Evolutionary conservation across 73 alveolate genomes (phyloP).

Genomic region (Paramecium tetraurelia): DNA sequence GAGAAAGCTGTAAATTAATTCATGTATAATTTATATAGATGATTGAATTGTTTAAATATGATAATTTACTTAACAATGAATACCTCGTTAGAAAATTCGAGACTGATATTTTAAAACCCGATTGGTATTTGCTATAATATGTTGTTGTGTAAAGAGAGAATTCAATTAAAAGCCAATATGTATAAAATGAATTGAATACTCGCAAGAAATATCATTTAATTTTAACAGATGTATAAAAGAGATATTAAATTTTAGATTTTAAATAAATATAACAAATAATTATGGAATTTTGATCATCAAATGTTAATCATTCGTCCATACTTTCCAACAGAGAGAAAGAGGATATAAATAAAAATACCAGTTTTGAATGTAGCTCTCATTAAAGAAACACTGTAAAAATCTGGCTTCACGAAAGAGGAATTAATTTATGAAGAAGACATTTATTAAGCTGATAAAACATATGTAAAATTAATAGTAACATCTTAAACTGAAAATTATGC

Average conservation of each 20-base stretch:
- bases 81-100: slow-evolving; percentile 36
- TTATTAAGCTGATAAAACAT: not conserved
- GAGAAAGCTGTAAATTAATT: slow-evolving; percentile 28
- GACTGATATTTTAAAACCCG: slow-evolving; percentile 1
- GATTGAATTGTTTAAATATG: slow-evolving; percentile 18
- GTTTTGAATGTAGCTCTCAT: not conserved
- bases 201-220: slow-evolving; percentile 38
- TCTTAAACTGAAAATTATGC: slow-evolving; percentile 12
- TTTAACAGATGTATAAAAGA: not conserved
- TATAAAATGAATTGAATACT: slow-evolving; percentile 1
- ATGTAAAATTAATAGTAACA: not conserved
- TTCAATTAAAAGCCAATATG: slow-evolving; percentile 40
- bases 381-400: not conserved
- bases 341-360: not conserved
- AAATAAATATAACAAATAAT: not conserved
- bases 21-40: not conserved
- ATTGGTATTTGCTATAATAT: not conserved
- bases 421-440: not conserved
- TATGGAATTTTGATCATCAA: slow-evolving; percentile 16
- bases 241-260: slow-evolving; percentile 3
- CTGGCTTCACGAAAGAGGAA: not conserved
- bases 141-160: slow-evolving; percentile 36
- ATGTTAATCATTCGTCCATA: not conserved
- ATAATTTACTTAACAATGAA: slow-evolving; percentile 13
- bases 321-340: slow-evolving; percentile 36